Evolutionary conservation across 805 yeast species (phyloP).

Genomic region (Yamadazyma philogaea): DNA sequence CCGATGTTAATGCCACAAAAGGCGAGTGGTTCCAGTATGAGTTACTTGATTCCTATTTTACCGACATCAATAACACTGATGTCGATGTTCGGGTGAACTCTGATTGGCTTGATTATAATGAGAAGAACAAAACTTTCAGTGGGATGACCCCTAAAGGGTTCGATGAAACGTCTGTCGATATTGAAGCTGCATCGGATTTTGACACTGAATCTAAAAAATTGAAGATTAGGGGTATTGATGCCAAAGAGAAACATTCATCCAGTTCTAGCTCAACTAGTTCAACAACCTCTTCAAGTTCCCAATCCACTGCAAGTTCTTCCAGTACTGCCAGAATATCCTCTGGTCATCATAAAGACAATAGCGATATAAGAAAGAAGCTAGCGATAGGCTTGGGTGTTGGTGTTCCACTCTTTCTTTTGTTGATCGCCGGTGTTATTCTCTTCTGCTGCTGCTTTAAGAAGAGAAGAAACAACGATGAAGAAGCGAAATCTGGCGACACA

Average conservation of each 20-base stretch:
- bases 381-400: conserved; percentile 92
- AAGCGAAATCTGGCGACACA: conserved; percentile 16
- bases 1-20: conserved; percentile 65
- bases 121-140: conserved; percentile 57
- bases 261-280: conserved; percentile 25
- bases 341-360: conserved; percentile 8
- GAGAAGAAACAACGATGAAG: conserved; percentile 21
- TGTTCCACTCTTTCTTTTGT: conserved; percentile 57
- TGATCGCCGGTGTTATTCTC: conserved; percentile 48
- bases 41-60: conserved; percentile 53
- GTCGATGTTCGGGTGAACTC: conserved; percentile 44
- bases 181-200: conserved; percentile 28
- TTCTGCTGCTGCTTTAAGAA: conserved; percentile 50
- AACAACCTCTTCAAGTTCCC: conserved; percentile 25
- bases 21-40: conserved; percentile 58
- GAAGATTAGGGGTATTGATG: conserved; percentile 50
- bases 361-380: conserved; percentile 43
- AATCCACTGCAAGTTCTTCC: too few relatives aligned
- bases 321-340: conserved; percentile 19
- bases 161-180: conserved; percentile 19
- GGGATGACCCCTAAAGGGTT: conserved; percentile 56
- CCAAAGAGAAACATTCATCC: conserved; percentile 13
- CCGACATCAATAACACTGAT: conserved; percentile 49
- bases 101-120: conserved; percentile 65
- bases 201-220: conserved; percentile 41